These are phyloP conservation scores for Acer negundo DNA, from an alignment of 345 rosid species.

Conservation along the genomic window DNA sequence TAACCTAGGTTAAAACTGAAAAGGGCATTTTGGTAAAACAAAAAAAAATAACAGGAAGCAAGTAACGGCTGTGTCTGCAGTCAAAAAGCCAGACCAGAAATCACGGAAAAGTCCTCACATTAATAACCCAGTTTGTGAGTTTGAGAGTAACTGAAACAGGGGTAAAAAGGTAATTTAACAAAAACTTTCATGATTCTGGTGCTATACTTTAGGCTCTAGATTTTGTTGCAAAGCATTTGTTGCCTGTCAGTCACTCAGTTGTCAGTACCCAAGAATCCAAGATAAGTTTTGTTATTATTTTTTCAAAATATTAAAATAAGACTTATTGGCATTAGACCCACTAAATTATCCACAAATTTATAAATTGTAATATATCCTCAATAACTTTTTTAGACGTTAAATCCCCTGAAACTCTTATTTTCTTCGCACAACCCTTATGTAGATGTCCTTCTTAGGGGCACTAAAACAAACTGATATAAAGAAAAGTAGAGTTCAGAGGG, in stretches of 20 bases:
- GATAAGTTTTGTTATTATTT: too few relatives aligned
- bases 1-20: not conserved
- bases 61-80: slow-evolving; percentile 28
- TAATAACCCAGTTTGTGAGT: not conserved
- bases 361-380: too few relatives aligned
- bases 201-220: not conserved
- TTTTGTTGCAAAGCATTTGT: not conserved
- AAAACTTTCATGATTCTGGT: not conserved
- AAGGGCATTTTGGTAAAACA: not conserved
- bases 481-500: too few relatives aligned
- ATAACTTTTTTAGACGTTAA: too few relatives aligned
- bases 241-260: not conserved
- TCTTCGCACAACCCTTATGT: too few relatives aligned
- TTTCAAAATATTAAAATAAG: too few relatives aligned
- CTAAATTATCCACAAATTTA: too few relatives aligned
- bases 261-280: not conserved
- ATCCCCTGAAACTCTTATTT: too few relatives aligned
- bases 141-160: not conserved
- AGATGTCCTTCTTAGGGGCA: too few relatives aligned
- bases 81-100: slow-evolving; percentile 1
- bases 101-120: not conserved
- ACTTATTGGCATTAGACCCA: too few relatives aligned
- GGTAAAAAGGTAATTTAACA: not conserved
- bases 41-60: not conserved
- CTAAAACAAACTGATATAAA: too few relatives aligned